Conservation (phyloP, 805 yeast genomes). For the Komagataella pastoris region DNA sequence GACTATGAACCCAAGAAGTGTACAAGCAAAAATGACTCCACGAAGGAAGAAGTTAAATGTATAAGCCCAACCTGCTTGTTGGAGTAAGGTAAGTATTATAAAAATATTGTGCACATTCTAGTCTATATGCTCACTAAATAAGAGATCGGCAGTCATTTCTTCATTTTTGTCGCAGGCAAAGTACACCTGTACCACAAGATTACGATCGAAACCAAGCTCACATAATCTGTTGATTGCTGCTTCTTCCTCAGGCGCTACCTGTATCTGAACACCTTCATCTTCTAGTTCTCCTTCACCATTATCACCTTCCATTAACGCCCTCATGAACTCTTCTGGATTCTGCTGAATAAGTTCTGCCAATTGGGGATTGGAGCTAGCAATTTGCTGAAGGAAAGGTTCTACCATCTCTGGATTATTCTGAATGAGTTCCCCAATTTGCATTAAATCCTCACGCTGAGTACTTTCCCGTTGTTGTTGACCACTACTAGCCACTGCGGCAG, state of each 20-base stretch:
- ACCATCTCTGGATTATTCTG: slow-evolving; percentile 81
- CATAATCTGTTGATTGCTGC: slow-evolving; percentile 83
- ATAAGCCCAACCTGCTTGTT: neutral
- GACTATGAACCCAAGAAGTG: too few species aligned
- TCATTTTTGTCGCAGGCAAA: slow-evolving; percentile 98
- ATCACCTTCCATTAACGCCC: slow-evolving; percentile 53
- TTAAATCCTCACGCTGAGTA: slow-evolving; percentile 20
- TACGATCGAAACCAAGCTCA: slow-evolving; percentile 86
- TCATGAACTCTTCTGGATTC: slow-evolving; percentile 83
- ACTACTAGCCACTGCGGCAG: slow-evolving; percentile 26
- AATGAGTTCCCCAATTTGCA: slow-evolving; percentile 63
- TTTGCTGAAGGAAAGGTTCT: slow-evolving; percentile 70
- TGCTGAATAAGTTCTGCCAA: slow-evolving; percentile 66
- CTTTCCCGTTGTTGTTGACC: slow-evolving; percentile 12
- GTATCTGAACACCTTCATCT: slow-evolving; percentile 36
- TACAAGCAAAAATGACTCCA: too few species aligned
- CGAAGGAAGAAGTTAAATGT: too few species aligned
- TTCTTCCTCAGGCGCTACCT: slow-evolving; percentile 70
- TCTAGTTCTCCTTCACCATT: slow-evolving; percentile 26
- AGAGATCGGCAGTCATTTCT: slow-evolving; percentile 87
- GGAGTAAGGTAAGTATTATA: neutral
- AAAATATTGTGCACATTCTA: slow-evolving; percentile 1
- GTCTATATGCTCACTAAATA: slow-evolving; percentile 48
- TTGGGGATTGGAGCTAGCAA: slow-evolving; percentile 75
- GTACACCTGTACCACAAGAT: slow-evolving; percentile 81